phyloP scores from a whole-genome alignment of 2,329 filamentous ascomycete genomes.

The Hypoxylon sp. region DNA sequence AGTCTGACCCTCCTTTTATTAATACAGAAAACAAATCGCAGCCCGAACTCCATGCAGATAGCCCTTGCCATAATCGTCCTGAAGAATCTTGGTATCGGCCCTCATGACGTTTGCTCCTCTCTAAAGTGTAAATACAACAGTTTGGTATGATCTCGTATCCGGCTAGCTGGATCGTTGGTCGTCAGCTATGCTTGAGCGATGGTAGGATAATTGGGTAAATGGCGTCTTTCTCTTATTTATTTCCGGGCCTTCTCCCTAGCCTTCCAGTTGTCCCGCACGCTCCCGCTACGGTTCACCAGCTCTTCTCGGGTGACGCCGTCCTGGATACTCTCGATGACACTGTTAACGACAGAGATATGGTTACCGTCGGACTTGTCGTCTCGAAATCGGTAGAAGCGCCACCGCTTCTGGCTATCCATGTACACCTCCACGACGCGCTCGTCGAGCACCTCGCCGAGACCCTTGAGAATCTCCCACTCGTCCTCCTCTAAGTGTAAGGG shows the following conservation, averaged over 20 bases:
- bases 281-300: slow-evolving; percentile 71
- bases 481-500: slow-evolving; percentile 73
- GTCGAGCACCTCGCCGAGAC: slow-evolving; percentile 76
- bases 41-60: too few relatives aligned
- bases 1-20: too few relatives aligned
- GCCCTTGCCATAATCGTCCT: too few relatives aligned
- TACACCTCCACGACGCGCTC: slow-evolving; percentile 91
- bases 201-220: too few relatives aligned
- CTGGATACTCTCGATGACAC: slow-evolving; percentile 88
- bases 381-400: slow-evolving; percentile 88
- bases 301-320: slow-evolving; percentile 87
- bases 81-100: too few relatives aligned
- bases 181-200: too few relatives aligned
- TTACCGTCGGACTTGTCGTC: slow-evolving; percentile 95
- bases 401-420: slow-evolving; percentile 76
- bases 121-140: too few relatives aligned
- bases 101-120: too few relatives aligned
- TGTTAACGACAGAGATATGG: slow-evolving; percentile 82
- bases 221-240: too few relatives aligned
- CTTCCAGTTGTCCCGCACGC: slow-evolving; percentile 86
- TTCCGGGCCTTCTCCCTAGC: slow-evolving; percentile 54
- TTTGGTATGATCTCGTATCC: too few relatives aligned
- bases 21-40: too few relatives aligned
- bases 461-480: slow-evolving; percentile 87
- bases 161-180: too few relatives aligned